A percentile compares a stretch with the other conserved stretches of the same genome.
phyloP scores from a whole-genome alignment of 1,284 basidiomycete genomes.

The Ganoderma leucocontextum region DNA sequence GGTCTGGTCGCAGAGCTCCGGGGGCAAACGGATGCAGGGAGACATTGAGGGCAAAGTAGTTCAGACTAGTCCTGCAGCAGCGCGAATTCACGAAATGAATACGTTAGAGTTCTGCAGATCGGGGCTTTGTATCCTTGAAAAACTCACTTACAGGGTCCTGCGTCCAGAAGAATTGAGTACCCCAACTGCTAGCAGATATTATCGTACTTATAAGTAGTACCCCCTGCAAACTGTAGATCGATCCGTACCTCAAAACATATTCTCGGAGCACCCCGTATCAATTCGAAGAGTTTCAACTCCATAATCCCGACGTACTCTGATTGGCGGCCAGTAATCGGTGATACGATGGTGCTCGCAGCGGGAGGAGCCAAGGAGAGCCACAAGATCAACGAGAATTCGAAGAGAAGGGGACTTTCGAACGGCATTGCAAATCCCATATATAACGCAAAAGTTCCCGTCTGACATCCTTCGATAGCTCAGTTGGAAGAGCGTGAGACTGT shows the following conservation, averaged over 20 bases:
- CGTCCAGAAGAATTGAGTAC: not conserved
- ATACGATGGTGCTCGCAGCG: conserved; percentile 1
- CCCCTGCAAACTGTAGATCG: not conserved
- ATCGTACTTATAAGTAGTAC: not conserved
- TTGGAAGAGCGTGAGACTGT: conserved; percentile 16
- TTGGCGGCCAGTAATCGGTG: not conserved
- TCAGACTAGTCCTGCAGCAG: not conserved
- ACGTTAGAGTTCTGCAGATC: not conserved
- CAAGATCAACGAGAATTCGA: not conserved
- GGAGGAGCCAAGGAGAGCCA: not conserved
- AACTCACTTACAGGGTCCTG: not conserved
- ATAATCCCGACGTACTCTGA: not conserved
- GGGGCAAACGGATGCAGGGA: conserved; percentile 30
- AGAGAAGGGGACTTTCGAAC: no score
- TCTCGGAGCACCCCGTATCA: not conserved
- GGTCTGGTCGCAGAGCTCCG: conserved; percentile 42
- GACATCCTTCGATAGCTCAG: conserved; percentile 15
- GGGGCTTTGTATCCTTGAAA: not conserved
- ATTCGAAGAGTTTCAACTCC: not conserved
- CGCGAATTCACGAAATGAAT: not conserved
- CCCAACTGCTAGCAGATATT: not conserved
- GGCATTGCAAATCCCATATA: no score
- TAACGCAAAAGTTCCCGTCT: no score
- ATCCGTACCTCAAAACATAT: not conserved
- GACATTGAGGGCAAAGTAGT: conserved; percentile 24